These are phyloP conservation scores for Lablab purpureus DNA, from an alignment of 306 rosid genomes.

Conservation along the genomic window DNA sequence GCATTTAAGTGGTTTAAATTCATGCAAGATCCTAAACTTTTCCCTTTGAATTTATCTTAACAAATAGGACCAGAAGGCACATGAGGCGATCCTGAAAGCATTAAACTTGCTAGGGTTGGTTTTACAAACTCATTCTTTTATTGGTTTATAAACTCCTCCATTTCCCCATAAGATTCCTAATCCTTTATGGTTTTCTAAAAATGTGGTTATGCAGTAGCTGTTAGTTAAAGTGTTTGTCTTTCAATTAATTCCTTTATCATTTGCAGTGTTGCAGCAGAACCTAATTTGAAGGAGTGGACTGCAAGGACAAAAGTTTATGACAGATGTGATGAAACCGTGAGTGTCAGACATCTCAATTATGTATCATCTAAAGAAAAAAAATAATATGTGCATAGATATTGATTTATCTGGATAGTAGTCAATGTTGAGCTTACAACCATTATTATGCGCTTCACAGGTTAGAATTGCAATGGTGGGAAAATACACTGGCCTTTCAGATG, in stretches of 20 bases:
- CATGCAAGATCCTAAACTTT: slow-evolving; percentile 39
- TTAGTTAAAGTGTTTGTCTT: slow-evolving; percentile 4
- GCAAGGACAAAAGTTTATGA: slow-evolving; percentile 64
- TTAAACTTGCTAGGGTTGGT: slow-evolving; percentile 77
- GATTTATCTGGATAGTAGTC: background rate
- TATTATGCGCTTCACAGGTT: slow-evolving; percentile 67
- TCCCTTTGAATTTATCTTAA: slow-evolving; percentile 43
- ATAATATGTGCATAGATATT: background rate
- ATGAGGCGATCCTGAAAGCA: slow-evolving; percentile 84
- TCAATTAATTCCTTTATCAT: slow-evolving; percentile 28
- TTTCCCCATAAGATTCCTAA: slow-evolving; percentile 16
- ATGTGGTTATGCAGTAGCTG: slow-evolving; percentile 1
- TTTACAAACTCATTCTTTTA: slow-evolving; percentile 47
- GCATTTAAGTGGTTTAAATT: slow-evolving; percentile 29
- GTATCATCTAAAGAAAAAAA: slow-evolving; percentile 12
- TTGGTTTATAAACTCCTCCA: slow-evolving; percentile 27
- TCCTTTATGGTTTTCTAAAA: slow-evolving; percentile 3
- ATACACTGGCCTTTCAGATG: slow-evolving; percentile 89
- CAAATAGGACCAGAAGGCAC: slow-evolving; percentile 85
- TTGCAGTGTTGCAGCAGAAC: slow-evolving; percentile 66
- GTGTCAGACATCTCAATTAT: slow-evolving; percentile 49
- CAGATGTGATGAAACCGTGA: slow-evolving; percentile 62
- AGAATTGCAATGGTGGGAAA: slow-evolving; percentile 97
- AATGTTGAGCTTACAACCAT: slow-evolving; percentile 27
- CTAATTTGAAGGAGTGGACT: slow-evolving; percentile 78